A percentile compares a stretch with the other conserved stretches of the same genome.
phyloP scores from a whole-genome alignment of 768 basidiomycete species.

The Punctularia strigosozonata region DNA sequence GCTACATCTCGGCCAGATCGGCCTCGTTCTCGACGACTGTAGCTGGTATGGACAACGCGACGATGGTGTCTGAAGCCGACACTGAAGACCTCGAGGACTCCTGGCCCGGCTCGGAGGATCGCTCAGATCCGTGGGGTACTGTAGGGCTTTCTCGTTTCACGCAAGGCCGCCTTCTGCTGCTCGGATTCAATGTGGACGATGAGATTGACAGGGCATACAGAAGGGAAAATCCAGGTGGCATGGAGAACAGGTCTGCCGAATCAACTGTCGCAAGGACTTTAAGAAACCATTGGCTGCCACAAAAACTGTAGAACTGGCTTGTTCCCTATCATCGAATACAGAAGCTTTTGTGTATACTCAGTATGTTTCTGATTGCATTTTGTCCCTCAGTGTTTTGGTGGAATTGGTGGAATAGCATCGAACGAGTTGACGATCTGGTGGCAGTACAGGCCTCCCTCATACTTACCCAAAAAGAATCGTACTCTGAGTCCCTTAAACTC shows the following conservation, averaged over 20 bases:
- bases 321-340: too few relatives aligned
- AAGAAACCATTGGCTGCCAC: conserved; percentile 56
- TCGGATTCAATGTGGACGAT: not conserved
- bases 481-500: too few relatives aligned
- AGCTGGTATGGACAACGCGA: too few relatives aligned
- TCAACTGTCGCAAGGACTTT: conserved; percentile 47
- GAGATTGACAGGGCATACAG: not conserved
- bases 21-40: too few relatives aligned
- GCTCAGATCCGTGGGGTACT: not conserved
- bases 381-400: too few relatives aligned
- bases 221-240: conserved; percentile 1
- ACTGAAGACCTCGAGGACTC: not conserved
- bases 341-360: too few relatives aligned
- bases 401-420: too few relatives aligned
- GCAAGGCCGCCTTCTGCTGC: not conserved
- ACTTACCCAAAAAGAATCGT: too few relatives aligned
- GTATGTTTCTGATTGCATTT: too few relatives aligned
- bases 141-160: not conserved
- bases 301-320: conserved; percentile 35
- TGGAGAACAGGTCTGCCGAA: conserved; percentile 38
- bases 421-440: too few relatives aligned
- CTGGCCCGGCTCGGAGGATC: not conserved
- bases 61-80: not conserved
- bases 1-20: too few relatives aligned
- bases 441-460: too few relatives aligned